Conservation (phyloP, 371 early-diverging fungal genomes). For the Zancudomyces culisetae region DNA sequence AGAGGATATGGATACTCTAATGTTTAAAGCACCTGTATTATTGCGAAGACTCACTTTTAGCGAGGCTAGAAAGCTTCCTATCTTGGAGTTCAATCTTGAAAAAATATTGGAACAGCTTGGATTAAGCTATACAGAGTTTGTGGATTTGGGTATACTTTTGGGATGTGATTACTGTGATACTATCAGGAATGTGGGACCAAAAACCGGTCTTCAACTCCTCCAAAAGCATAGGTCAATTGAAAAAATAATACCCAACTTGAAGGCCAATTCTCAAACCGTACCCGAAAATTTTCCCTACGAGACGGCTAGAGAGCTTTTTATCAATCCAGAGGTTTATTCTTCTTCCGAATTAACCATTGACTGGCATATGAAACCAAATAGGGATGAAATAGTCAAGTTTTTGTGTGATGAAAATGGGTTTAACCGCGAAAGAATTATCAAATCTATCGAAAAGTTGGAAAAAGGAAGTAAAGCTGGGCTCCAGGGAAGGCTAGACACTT, state of each 20-base stretch:
- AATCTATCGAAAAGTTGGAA: conserved; percentile 58
- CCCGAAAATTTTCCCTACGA: conserved; percentile 83
- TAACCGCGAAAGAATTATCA: conserved; percentile 82
- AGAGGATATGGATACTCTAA: conserved; percentile 99
- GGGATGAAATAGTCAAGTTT: conserved; percentile 76
- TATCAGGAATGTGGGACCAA: conserved; percentile 92
- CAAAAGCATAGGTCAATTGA: conserved; percentile 81
- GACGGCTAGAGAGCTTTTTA: conserved; percentile 84
- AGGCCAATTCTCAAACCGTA: conserved; percentile 52
- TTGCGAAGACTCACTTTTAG: conserved; percentile 91
- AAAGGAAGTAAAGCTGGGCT: conserved; percentile 53
- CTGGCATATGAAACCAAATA: conserved; percentile 72
- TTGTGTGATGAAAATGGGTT: conserved; percentile 93
- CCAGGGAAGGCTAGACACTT: conserved; percentile 81
- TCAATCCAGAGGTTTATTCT: conserved; percentile 53
- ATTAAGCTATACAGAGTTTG: conserved; percentile 68
- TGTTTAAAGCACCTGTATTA: conserved; percentile 85
- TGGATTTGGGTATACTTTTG: conserved; percentile 96
- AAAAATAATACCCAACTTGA: conserved; percentile 49
- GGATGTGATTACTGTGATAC: conserved; percentile 99
- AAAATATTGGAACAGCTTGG: conserved; percentile 72
- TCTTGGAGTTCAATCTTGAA: conserved; percentile 75
- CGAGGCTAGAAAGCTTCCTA: conserved; percentile 81
- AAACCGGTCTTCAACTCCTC: conserved; percentile 76
- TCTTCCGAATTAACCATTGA: conserved; percentile 36